These are phyloP conservation scores for Exophiala phaeomuriformis DNA, from an alignment of 2,329 filamentous ascomycete genomes.

Conservation along the genomic window DNA sequence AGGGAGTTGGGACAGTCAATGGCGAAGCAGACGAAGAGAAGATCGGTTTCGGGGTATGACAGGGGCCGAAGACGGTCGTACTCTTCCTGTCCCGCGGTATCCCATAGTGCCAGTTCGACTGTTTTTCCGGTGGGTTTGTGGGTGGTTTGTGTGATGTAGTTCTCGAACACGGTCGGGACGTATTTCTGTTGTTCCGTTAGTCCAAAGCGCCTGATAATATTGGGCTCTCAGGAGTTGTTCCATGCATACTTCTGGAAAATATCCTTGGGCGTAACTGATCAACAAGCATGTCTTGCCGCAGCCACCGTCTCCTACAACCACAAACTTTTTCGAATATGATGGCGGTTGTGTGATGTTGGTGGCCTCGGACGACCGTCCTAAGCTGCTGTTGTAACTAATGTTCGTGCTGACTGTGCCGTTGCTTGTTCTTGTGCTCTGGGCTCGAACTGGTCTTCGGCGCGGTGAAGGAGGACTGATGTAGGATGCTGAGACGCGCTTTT, in stretches of 20 bases:
- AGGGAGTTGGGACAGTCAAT: slow-evolving; percentile 98
- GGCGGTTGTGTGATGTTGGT: slow-evolving; percentile 87
- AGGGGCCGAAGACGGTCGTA: slow-evolving; percentile 93
- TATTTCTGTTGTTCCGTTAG: slow-evolving; percentile 67
- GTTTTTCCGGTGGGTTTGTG: slow-evolving; percentile 85
- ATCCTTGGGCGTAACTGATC: slow-evolving; percentile 97
- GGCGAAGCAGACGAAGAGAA: slow-evolving; percentile 97
- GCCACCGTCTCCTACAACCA: slow-evolving; percentile 94
- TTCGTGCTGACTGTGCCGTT: slow-evolving; percentile 85
- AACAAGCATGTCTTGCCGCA: slow-evolving; percentile 98
- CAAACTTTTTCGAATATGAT: slow-evolving; percentile 96
- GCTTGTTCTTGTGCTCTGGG: slow-evolving; percentile 59
- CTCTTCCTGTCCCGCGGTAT: slow-evolving; percentile 96
- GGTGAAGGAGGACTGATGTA: slow-evolving; percentile 30
- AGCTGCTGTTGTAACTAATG: slow-evolving; percentile 59
- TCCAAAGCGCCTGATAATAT: background rate
- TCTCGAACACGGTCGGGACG: slow-evolving; percentile 97
- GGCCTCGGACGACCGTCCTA: slow-evolving; percentile 66
- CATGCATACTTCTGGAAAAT: slow-evolving; percentile 83
- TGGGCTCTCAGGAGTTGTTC: background rate
- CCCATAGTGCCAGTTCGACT: slow-evolving; percentile 94
- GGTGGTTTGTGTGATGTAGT: slow-evolving; percentile 96
- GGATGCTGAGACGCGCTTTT: slow-evolving; percentile 21
- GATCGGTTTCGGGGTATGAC: slow-evolving; percentile 95
- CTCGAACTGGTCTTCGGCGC: slow-evolving; percentile 43